A percentile compares a stretch with the other conserved stretches of the same genome.
phyloP scores from a whole-genome alignment of 257 asterid species.

The Cordia subcordata region DNA sequence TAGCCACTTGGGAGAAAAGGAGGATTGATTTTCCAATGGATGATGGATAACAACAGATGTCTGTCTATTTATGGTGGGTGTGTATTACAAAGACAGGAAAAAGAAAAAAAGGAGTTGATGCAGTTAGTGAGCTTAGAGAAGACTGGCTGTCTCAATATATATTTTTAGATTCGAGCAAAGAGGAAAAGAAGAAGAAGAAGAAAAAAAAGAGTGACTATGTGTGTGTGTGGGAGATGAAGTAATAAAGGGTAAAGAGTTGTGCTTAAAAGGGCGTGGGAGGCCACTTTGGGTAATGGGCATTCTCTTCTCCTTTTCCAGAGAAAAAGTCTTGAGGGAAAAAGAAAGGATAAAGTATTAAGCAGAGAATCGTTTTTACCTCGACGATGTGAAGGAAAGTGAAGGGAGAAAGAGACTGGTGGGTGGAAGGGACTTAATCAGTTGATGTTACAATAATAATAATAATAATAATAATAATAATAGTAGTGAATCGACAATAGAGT shows the following conservation, averaged over 20 bases:
- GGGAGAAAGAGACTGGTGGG: background rate
- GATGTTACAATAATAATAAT: too few relatives aligned
- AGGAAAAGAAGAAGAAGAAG: background rate
- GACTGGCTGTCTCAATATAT: too few relatives aligned
- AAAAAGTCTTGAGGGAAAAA: background rate
- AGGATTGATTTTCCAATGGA: background rate
- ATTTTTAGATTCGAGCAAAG: background rate
- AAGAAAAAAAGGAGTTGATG: too few relatives aligned
- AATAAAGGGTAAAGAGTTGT: background rate
- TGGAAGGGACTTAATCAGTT: background rate
- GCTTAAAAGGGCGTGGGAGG: background rate
- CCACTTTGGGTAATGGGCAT: background rate
- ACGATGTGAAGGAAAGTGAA: background rate
- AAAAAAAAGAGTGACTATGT: background rate
- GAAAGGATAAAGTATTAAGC: background rate
- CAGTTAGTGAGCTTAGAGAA: too few relatives aligned
- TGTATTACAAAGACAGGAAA: too few relatives aligned
- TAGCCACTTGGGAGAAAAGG: too few relatives aligned
- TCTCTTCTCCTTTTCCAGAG: background rate
- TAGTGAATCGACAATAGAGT: too few relatives aligned
- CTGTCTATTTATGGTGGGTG: background rate
- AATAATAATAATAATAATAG: too few relatives aligned
- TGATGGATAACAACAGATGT: background rate
- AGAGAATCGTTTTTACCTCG: constrained; percentile 4
- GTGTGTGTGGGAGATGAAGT: background rate